Evolutionary conservation across 768 basidiomycete genomes (phyloP).

Genomic region (Mrakia blollopis): DNA sequence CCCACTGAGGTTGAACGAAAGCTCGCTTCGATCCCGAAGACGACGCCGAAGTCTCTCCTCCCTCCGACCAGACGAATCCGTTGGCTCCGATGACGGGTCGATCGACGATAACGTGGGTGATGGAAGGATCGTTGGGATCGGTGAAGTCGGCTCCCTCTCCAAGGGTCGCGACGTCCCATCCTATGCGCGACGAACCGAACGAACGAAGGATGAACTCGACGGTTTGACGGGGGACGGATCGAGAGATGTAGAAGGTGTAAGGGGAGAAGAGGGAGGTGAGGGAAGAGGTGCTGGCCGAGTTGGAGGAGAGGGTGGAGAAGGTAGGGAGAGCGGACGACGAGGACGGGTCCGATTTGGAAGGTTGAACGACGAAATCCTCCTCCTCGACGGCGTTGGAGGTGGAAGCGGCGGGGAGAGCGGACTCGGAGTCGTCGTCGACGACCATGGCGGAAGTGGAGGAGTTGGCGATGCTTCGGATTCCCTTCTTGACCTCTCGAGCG

Average conservation of each 20-base stretch:
- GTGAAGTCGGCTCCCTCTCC: constrained; percentile 55
- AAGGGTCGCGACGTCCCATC: constrained; percentile 70
- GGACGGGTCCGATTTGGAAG: constrained; percentile 41
- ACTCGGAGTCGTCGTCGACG: constrained; percentile 36
- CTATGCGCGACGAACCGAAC: constrained; percentile 76
- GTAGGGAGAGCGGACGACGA: constrained; percentile 54
- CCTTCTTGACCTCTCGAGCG: constrained; percentile 54
- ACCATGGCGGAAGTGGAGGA: constrained; percentile 33
- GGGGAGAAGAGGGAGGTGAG: constrained; percentile 64
- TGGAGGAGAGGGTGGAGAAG: constrained; percentile 44
- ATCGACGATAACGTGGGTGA: constrained; percentile 95
- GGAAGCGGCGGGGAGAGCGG: constrained; percentile 37
- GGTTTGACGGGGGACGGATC: constrained; percentile 82
- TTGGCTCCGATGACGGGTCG: constrained; percentile 56
- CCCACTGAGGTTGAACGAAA: constrained; percentile 95
- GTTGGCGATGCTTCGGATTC: constrained; percentile 50
- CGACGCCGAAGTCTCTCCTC: constrained; percentile 52
- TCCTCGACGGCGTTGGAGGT: constrained; percentile 39
- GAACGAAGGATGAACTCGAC: constrained; percentile 92
- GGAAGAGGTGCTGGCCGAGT: constrained; percentile 44
- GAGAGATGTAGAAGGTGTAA: constrained; percentile 87
- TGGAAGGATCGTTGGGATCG: constrained; percentile 60
- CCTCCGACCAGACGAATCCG: constrained; percentile 34
- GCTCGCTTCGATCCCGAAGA: constrained; percentile 58
- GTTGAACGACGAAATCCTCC: constrained; percentile 44